A percentile compares a stretch with the other conserved stretches of the same genome.
Conservation (phyloP, 2,329 filamentous ascomycete genomes). For the Metarhizium humberi region DNA sequence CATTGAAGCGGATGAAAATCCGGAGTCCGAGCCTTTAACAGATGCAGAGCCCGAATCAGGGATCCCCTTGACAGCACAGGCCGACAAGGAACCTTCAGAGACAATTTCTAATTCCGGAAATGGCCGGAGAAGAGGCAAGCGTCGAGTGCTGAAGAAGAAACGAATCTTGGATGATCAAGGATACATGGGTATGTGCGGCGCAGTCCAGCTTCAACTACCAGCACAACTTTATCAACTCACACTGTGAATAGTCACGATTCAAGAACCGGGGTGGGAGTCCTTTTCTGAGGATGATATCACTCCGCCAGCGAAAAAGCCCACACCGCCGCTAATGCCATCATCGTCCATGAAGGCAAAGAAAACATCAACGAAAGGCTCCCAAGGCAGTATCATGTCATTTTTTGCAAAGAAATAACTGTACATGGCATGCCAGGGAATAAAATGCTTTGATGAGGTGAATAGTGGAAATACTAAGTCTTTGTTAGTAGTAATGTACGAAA, state of each 20-base stretch:
- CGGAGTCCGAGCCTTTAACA: constrained; percentile 22
- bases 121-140: constrained; percentile 64
- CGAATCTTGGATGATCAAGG: constrained; percentile 81
- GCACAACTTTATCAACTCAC: not conserved
- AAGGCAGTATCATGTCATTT: constrained; percentile 87
- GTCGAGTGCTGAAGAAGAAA: constrained; percentile 80
- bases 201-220: not conserved
- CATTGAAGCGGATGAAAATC: constrained; percentile 30
- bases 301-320: constrained; percentile 41
- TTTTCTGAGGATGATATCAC: constrained; percentile 82
- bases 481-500: constrained; percentile 13
- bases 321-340: constrained; percentile 33
- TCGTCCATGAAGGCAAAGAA: constrained; percentile 46
- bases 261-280: constrained; percentile 80
- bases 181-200: constrained; percentile 62
- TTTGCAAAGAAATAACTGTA: constrained; percentile 64
- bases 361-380: constrained; percentile 45
- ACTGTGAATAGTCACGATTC: constrained; percentile 61
- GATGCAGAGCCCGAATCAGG: constrained; percentile 26
- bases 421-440: not conserved
- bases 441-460: not conserved
- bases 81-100: constrained; percentile 37
- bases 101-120: constrained; percentile 41
- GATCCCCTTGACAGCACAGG: constrained; percentile 20
- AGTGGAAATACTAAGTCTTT: constrained; percentile 1